These are phyloP conservation scores for Chamaecrista fasciculata DNA, from an alignment of 306 rosid genomes.

Conservation along the genomic window DNA sequence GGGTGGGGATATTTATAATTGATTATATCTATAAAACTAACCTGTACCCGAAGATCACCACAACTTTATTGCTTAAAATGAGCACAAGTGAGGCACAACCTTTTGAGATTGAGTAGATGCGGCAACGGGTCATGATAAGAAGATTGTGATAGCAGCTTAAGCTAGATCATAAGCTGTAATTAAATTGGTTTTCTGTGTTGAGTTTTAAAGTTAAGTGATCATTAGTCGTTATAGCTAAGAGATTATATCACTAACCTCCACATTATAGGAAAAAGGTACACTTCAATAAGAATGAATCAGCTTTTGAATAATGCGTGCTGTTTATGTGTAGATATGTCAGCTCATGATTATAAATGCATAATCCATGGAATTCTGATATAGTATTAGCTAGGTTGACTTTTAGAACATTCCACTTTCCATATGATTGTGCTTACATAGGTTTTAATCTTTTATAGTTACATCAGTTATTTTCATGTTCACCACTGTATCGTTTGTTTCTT, in stretches of 20 bases:
- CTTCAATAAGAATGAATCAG: not conserved
- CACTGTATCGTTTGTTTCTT: not conserved
- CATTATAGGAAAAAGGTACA: slow-evolving; percentile 3
- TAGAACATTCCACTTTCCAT: not conserved
- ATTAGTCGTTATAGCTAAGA: not conserved
- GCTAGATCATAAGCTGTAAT: not conserved
- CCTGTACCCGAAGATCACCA: not conserved
- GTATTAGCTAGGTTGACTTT: not conserved
- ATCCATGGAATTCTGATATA: slow-evolving; percentile 2
- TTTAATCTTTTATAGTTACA: slow-evolving; percentile 3
- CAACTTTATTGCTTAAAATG: not conserved
- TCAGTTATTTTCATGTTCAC: not conserved
- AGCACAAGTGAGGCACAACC: not conserved
- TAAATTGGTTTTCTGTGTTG: not conserved
- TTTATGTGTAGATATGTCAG: not conserved
- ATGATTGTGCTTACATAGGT: not conserved
- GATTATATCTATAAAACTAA: not conserved
- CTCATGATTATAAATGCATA: not conserved
- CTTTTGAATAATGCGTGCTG: not conserved
- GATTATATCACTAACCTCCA: not conserved
- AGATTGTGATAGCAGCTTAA: slow-evolving; percentile 2
- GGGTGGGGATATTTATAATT: too few relatives aligned
- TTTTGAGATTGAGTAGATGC: not conserved
- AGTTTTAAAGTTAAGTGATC: not conserved
- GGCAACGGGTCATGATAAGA: slow-evolving; percentile 17